phyloP scores from a whole-genome alignment of 768 basidiomycete species.

The Collybiopsis confluens region DNA sequence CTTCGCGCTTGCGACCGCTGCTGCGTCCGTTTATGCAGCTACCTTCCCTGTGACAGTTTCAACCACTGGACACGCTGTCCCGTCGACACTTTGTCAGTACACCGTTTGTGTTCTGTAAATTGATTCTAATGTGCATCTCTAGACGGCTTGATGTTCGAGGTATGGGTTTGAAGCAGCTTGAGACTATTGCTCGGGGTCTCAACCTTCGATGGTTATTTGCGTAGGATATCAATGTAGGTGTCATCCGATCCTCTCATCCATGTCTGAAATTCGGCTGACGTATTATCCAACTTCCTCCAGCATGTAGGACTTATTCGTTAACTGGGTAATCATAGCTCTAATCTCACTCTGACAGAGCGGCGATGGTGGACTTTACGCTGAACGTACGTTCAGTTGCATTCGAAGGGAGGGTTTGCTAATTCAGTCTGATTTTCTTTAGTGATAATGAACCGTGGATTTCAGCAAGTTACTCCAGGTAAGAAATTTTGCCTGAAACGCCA shows the following conservation, averaged over 20 bases:
- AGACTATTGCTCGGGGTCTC: background rate
- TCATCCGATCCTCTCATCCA: background rate
- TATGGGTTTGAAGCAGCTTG: slow-evolving; percentile 13
- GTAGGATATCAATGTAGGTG: slow-evolving; percentile 59
- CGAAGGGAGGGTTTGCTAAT: background rate
- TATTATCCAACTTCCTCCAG: slow-evolving; percentile 15
- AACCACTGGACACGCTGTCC: background rate
- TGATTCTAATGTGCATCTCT: background rate
- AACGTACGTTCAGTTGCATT: slow-evolving; percentile 29
- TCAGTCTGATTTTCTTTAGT: slow-evolving; percentile 34
- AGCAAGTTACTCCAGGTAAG: slow-evolving; percentile 54
- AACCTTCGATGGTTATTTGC: background rate
- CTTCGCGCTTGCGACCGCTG: too few species aligned
- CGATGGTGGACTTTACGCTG: slow-evolving; percentile 66
- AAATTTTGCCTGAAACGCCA: slow-evolving; percentile 4
- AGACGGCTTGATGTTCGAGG: slow-evolving; percentile 64
- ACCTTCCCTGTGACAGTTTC: background rate
- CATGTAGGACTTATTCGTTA: slow-evolving; percentile 24
- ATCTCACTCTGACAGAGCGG: slow-evolving; percentile 40
- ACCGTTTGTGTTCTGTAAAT: background rate
- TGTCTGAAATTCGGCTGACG: background rate
- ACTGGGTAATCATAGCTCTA: background rate
- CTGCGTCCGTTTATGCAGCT: too few species aligned
- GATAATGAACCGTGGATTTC: slow-evolving; percentile 66
- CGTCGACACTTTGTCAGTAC: background rate